Evolutionary conservation across 192 early-diverging fungal genomes (phyloP), one percentile per base, ranked within the genome.

Genomic region (Backusella morwellensis): DNA sequence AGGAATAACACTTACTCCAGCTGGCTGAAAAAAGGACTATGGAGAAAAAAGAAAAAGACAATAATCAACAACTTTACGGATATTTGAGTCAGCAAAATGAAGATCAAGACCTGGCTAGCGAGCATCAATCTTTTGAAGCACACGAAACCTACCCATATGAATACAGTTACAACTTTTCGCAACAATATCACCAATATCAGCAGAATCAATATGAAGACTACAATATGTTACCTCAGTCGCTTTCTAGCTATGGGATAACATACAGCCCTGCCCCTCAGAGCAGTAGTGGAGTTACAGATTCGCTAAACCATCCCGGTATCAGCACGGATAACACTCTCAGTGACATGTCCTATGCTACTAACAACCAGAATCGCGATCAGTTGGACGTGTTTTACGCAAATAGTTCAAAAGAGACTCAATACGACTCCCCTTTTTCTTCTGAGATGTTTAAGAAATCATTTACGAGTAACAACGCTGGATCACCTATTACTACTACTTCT

Each of bases 141-240:
- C 32, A 42, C 74, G 66, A 42, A 44, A 44, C 15, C 41, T 44
- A 75, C 42, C 42, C 42, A 36, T 68, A 68, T 36, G 74, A 42
- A 23, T 44, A 52, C 42, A 52, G 44, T 29, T 68, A 68, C 19
- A 68, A 50, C 40, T 68, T 26, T 75, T 52, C 44, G 34, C 66
- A 36, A 50, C 67, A 76, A 29, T 47, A 38, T 68, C 44, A 44
- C 44, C 63, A 29, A 19, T 35, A 68, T 41, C 68, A 70, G 6
- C 68, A 41, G 26, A 26, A 63, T 23, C 23, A 63, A 63, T 66
- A 42, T 15, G 56, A 54, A 26, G 29, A 75, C 23, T 66, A 66
- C 23, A 38, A 19, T 21, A 56, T 41, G 7, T 56, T 66, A 38
- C n/a, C 56, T 29, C 73, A 75, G 14, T 4, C 52, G 21, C 21